Evolutionary conservation across 306 rosid species (phyloP), one percentile per base, ranked within the genome.

Genomic region (Spatholobus suberectus): DNA sequence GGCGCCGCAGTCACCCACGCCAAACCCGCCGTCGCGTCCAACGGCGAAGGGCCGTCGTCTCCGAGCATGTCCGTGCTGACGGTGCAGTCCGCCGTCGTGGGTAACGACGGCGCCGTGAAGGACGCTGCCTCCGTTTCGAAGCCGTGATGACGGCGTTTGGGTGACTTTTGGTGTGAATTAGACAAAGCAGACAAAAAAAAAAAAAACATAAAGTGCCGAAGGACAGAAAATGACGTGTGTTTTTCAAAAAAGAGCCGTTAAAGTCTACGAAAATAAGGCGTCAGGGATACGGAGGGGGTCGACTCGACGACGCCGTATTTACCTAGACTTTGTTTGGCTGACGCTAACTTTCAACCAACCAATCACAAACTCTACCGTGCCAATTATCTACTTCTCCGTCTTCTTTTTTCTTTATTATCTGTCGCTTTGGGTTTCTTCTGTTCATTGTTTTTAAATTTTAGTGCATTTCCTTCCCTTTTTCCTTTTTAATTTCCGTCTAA

Each of bases 51-150:
- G 0, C 98, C 98, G 2, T 80, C 97, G 7, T 94, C 98, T 2
- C 97, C 98, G 59, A 92, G 89, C 86, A 75, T 94, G 90, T 94
- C 98, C 9, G 95, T 87, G 70, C 73, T 90, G 82, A 92, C 98
- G 1, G 93, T 94, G 66, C 98, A 94, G 54, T 94, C 97, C 0
- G 95, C 95, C 43, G 75, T 92, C 12, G 76, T 82, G 67, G 92
- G 82, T 14, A 89, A 87, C 72, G 91, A 82, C 29, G 78, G 75
- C 5, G 83, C 92, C 88, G 91, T 83, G 1, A 94, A 90, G 61
- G 98, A 92, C 62, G 86, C 87, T 3, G 84, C 93, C 49, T 92
- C 98, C 75, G 97, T 92, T 37, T 92, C 98, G 24, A 92, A 92
- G 84, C 95, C 97, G 82, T 90, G 91, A 88, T 43, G 38, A 65